Conservation (phyloP, 164 flowering plant species). For the Buxus sempervirens region DNA sequence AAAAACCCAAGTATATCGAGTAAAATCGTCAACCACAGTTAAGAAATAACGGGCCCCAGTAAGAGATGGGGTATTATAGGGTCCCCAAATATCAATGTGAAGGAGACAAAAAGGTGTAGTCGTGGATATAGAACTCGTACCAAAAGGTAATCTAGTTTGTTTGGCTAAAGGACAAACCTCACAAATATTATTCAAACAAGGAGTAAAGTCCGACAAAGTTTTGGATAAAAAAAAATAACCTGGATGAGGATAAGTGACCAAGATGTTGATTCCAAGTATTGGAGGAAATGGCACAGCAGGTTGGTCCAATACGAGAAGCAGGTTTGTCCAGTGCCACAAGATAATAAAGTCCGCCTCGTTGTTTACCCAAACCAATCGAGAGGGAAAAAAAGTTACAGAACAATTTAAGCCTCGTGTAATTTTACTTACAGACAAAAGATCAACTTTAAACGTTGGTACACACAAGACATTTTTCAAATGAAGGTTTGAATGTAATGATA, state of each 20-base stretch:
- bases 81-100: neutral
- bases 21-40: slow-evolving; percentile 19
- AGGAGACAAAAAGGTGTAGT: neutral
- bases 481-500: neutral
- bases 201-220: neutral
- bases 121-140: neutral
- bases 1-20: slow-evolving; percentile 12
- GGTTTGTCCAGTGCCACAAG: neutral
- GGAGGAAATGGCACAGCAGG: neutral
- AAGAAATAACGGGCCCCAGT: neutral
- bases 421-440: neutral
- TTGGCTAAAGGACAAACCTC: slow-evolving; percentile 4
- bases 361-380: neutral
- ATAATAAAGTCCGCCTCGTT: neutral
- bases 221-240: neutral
- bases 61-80: neutral
- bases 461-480: neutral
- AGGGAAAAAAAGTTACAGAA: neutral
- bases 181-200: neutral
- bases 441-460: neutral
- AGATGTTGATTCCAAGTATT: neutral
- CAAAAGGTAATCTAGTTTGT: neutral
- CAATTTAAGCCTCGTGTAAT: neutral
- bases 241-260: neutral
- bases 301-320: neutral